Evolutionary conservation across 2,329 filamentous ascomycete genomes (phyloP).

Genomic region (Erysiphe pulchra): DNA sequence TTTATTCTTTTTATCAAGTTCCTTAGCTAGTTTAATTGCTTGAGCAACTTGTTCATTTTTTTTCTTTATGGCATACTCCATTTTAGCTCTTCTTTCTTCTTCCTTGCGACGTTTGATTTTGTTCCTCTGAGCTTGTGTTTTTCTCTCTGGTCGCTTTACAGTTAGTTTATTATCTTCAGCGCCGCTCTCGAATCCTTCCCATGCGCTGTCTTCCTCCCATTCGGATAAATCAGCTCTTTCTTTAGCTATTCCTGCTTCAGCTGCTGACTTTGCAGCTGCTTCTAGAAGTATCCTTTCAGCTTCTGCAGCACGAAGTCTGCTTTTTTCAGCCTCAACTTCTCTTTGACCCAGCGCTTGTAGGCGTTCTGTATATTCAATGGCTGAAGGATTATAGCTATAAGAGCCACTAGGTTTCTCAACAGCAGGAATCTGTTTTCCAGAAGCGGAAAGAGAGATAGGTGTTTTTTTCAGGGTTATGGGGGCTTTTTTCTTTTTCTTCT

Average conservation of each 20-base stretch:
- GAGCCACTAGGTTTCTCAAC: conserved; percentile 58
- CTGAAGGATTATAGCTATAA: conserved; percentile 78
- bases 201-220: conserved; percentile 74
- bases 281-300: conserved; percentile 42
- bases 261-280: conserved; percentile 41
- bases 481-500: conserved; percentile 37
- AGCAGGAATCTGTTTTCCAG: conserved; percentile 53
- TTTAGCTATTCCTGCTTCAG: conserved; percentile 49
- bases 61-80: conserved; percentile 49
- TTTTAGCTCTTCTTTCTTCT: conserved; percentile 49
- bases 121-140: conserved; percentile 69
- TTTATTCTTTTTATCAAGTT: conserved; percentile 31
- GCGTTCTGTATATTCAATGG: conserved; percentile 61
- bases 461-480: conserved; percentile 52
- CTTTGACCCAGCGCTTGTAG: conserved; percentile 50
- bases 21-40: conserved; percentile 43
- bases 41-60: conserved; percentile 45
- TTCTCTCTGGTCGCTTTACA: conserved; percentile 56
- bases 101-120: conserved; percentile 73
- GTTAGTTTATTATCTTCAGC: conserved; percentile 37
- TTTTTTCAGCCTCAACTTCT: conserved; percentile 54
- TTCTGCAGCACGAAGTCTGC: conserved; percentile 40
- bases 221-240: conserved; percentile 36
- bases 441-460: conserved; percentile 60
- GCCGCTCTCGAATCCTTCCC: conserved; percentile 74